phyloP scores from a whole-genome alignment of 108 stramenopile species.

The Cyclotella choctawhatcheeana region DNA sequence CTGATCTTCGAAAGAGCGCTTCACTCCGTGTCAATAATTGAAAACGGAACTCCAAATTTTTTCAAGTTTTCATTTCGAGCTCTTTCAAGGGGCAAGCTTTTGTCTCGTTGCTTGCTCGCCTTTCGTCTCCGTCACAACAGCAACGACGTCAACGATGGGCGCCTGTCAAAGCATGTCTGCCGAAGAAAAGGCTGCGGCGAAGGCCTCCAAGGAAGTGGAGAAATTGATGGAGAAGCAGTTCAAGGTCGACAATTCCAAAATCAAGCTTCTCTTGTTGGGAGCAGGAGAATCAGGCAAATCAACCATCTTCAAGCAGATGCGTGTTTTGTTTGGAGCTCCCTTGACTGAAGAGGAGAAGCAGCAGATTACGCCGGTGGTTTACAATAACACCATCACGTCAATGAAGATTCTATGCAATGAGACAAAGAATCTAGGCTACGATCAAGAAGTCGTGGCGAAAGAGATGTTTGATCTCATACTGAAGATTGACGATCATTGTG shows the following conservation, averaged over 20 bases:
- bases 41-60: too few species aligned
- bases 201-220: slow-evolving; percentile 57
- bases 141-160: slow-evolving; percentile 40
- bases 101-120: too few species aligned
- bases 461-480: slow-evolving; percentile 47
- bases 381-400: slow-evolving; percentile 80
- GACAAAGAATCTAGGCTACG: slow-evolving; percentile 65
- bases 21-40: too few species aligned
- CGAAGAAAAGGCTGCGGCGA: slow-evolving; percentile 40
- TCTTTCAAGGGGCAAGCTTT: too few species aligned
- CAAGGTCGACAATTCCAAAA: slow-evolving; percentile 60
- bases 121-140: too few species aligned
- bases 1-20: too few species aligned
- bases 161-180: slow-evolving; percentile 37
- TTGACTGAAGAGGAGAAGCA: slow-evolving; percentile 80
- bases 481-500: slow-evolving; percentile 47
- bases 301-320: slow-evolving; percentile 97
- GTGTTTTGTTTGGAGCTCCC: slow-evolving; percentile 82
- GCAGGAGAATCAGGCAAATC: slow-evolving; percentile 99
- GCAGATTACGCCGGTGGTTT: slow-evolving; percentile 85
- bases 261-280: slow-evolving; percentile 98
- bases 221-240: slow-evolving; percentile 47
- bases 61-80: too few species aligned
- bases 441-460: slow-evolving; percentile 49
- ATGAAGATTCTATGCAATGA: slow-evolving; percentile 80